Percentiles rank a stretch among this genome's conserved stretches.
These are phyloP conservation scores for Trichoderma semiorbis DNA, from an alignment of 2,329 filamentous ascomycete species.

Conservation along the genomic window DNA sequence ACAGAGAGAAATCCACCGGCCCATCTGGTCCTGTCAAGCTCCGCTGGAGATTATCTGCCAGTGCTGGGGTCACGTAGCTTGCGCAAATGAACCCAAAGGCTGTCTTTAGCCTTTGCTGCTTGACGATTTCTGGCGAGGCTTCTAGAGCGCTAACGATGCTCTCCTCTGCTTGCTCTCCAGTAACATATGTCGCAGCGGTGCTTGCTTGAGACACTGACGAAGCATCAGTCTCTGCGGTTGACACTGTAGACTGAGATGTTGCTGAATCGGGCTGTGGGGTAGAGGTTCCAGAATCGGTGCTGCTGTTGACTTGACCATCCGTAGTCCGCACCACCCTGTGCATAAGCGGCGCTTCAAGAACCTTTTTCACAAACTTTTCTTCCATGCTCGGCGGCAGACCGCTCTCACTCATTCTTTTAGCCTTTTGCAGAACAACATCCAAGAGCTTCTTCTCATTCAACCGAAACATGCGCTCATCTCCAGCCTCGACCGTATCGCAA, in stretches of 20 bases:
- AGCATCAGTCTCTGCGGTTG: constrained; percentile 35
- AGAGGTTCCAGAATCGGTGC: constrained; percentile 23
- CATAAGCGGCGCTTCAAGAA: constrained; percentile 70
- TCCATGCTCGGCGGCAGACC: constrained; percentile 79
- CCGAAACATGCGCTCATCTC: constrained; percentile 81
- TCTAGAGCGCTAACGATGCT: constrained; percentile 41
- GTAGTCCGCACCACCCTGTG: constrained; percentile 51
- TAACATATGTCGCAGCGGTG: constrained; percentile 45
- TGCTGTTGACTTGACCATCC: constrained; percentile 18
- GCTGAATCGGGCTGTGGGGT: constrained; percentile 26
- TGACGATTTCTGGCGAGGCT: constrained; percentile 47
- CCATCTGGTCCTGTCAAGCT: constrained; percentile 37
- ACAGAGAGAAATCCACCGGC: constrained; percentile 61
- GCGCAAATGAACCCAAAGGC: constrained; percentile 63
- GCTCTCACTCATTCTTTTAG: constrained; percentile 59
- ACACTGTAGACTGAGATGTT: constrained; percentile 43
- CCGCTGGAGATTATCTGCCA: constrained; percentile 42
- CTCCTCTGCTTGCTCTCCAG: constrained; percentile 33
- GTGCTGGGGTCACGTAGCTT: constrained; percentile 52
- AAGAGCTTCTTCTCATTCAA: constrained; percentile 70
- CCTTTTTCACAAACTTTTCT: constrained; percentile 73
- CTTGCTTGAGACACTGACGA: constrained; percentile 40
- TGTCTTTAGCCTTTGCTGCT: constrained; percentile 61
- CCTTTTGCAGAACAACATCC: constrained; percentile 65
- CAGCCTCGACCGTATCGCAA: constrained; percentile 80